A percentile compares a stretch with the other conserved stretches of the same genome.
Evolutionary conservation across 768 basidiomycete species (phyloP).

Genomic region (Hygrophorus russula): DNA sequence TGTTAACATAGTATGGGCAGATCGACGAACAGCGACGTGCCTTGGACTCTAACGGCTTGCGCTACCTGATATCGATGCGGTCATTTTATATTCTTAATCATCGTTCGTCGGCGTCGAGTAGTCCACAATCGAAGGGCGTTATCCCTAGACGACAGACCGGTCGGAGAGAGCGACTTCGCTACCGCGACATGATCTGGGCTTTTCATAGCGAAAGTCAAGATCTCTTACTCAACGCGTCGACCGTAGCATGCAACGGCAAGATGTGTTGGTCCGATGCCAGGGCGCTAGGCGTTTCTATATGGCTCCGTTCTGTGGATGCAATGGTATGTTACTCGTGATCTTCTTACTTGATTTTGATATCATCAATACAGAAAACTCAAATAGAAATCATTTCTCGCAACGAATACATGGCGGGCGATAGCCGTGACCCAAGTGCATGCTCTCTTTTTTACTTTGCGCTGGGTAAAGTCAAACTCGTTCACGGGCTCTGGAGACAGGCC

Average conservation of each 20-base stretch:
- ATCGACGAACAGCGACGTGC: conserved; percentile 87
- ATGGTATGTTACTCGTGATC: conserved; percentile 36
- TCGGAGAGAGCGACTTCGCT: conserved; percentile 69
- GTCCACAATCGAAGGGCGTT: conserved; percentile 30
- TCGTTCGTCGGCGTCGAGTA: conserved; percentile 40
- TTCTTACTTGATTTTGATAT: not conserved
- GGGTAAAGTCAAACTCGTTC: conserved; percentile 84
- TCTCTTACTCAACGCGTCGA: conserved; percentile 60
- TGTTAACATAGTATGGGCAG: conserved; percentile 24
- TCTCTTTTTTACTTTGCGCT: conserved; percentile 93
- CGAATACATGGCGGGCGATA: conserved; percentile 81
- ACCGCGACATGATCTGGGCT: conserved; percentile 95
- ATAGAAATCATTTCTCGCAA: conserved; percentile 86
- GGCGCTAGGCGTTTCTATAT: conserved; percentile 77
- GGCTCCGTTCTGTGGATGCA: conserved; percentile 71
- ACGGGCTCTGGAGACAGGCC: conserved; percentile 93
- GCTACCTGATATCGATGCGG: conserved; percentile 88
- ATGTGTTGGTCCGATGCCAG: conserved; percentile 87
- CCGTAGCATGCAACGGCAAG: conserved; percentile 66
- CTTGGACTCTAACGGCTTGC: conserved; percentile 82
- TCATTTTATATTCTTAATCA: conserved; percentile 81
- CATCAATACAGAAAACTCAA: conserved; percentile 48
- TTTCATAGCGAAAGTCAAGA: conserved; percentile 94
- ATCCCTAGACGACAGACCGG: conserved; percentile 37
- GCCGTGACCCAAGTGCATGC: conserved; percentile 80